Evolutionary conservation across 2,329 filamentous ascomycete genomes (phyloP).

Genomic region (Stemphylium lycopersici): DNA sequence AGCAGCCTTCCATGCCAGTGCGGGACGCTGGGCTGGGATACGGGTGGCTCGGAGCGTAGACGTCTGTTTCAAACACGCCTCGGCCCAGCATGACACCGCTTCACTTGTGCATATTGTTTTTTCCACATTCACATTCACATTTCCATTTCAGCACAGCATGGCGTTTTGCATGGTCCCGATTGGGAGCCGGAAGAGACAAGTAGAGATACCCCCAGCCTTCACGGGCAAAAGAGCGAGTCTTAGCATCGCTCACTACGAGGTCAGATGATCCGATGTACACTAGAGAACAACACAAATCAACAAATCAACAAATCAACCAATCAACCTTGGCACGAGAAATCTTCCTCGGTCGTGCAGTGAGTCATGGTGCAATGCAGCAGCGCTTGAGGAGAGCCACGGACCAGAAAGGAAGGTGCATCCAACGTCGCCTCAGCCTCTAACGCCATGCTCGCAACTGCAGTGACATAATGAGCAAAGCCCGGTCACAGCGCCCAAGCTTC

Average conservation of each 20-base stretch:
- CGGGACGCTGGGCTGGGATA: conserved; percentile 48
- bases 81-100: conserved; percentile 15
- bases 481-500: conserved; percentile 4
- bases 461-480: conserved; percentile 1
- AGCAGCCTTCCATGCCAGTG: conserved; percentile 46
- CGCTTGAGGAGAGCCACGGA: neutral
- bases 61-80: conserved; percentile 16
- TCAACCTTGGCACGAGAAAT: neutral
- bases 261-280: conserved; percentile 20
- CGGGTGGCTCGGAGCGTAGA: conserved; percentile 42
- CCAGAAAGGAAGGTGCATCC: conserved; percentile 7
- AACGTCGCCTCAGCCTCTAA: neutral
- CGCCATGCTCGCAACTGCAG: conserved; percentile 4
- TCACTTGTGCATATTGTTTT: conserved; percentile 12
- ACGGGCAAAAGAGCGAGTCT: conserved; percentile 23
- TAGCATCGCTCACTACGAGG: conserved; percentile 31
- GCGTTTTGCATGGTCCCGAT: conserved; percentile 31
- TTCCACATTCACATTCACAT: conserved; percentile 10
- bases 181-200: conserved; percentile 15
- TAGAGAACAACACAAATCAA: neutral
- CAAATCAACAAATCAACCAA: conserved; percentile 1
- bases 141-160: conserved; percentile 38
- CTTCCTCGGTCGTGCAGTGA: neutral
- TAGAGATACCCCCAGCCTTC: conserved; percentile 43
- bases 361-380: neutral